phyloP scores from a whole-genome alignment of 495 filamentous ascomycete species.

The Hypomontagnella submonticulosa region DNA sequence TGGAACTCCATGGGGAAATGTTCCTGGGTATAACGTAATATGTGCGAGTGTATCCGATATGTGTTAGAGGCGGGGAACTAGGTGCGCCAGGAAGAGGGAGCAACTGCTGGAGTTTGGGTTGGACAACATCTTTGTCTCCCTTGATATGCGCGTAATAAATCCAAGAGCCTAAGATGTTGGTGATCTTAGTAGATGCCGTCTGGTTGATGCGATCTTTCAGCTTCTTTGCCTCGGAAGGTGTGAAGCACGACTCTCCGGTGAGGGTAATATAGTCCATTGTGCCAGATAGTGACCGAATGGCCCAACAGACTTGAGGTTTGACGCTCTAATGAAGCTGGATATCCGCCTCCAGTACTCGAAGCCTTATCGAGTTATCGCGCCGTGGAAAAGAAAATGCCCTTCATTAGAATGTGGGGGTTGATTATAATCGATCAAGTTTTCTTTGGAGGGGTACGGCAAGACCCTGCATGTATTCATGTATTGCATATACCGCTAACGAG shows the following conservation, averaged over 20 bases:
- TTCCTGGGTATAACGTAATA: slow-evolving; percentile 84
- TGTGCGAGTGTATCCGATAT: slow-evolving; percentile 51
- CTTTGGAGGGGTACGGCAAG: slow-evolving; percentile 35
- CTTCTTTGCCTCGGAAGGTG: slow-evolving; percentile 61
- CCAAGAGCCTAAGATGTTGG: slow-evolving; percentile 59
- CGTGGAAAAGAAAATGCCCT: slow-evolving; percentile 30
- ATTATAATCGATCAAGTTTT: slow-evolving; percentile 18
- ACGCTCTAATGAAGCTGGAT: slow-evolving; percentile 14
- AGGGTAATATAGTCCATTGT: slow-evolving; percentile 50
- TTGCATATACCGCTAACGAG: neutral
- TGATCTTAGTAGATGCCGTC: slow-evolving; percentile 53
- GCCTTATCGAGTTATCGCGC: slow-evolving; percentile 14
- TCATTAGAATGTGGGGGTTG: slow-evolving; percentile 33
- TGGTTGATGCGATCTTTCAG: slow-evolving; percentile 60
- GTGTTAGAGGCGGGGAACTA: slow-evolving; percentile 33
- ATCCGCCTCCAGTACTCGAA: slow-evolving; percentile 13
- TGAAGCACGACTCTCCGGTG: slow-evolving; percentile 64
- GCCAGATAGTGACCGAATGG: slow-evolving; percentile 25
- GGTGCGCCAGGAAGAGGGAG: slow-evolving; percentile 49
- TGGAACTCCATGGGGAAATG: slow-evolving; percentile 96
- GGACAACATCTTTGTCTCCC: slow-evolving; percentile 46
- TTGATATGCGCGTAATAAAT: slow-evolving; percentile 62
- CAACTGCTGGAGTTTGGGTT: slow-evolving; percentile 54
- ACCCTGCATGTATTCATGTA: slow-evolving; percentile 31
- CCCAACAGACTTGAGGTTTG: slow-evolving; percentile 6